Percentiles rank a stretch among this genome's conserved stretches.
Conservation (phyloP, 768 basidiomycete genomes). For the Leucosporidium creatinivorum region DNA sequence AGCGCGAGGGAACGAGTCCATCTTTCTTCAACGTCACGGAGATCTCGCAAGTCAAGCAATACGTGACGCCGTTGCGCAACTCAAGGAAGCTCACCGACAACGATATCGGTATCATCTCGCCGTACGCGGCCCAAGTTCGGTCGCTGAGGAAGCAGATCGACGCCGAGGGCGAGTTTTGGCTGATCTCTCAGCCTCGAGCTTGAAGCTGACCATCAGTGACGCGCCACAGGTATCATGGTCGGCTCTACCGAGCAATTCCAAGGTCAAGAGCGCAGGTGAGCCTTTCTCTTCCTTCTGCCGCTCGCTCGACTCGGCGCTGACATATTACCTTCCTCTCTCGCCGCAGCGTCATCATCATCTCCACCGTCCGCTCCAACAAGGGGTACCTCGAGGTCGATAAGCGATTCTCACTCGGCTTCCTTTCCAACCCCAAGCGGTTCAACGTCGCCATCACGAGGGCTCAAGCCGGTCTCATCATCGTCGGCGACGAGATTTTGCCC, state of each 20-base stretch:
- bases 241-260: conserved; percentile 29
- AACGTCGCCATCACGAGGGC: conserved; percentile 44
- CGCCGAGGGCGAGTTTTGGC: not conserved
- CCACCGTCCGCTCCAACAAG: conserved; percentile 34
- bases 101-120: conserved; percentile 23
- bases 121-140: conserved; percentile 13
- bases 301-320: no score
- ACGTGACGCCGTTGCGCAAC: not conserved
- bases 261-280: conserved; percentile 19
- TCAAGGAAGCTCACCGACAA: not conserved
- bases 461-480: conserved; percentile 40
- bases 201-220: no score
- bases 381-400: conserved; percentile 38
- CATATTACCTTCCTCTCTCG: no score
- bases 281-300: not conserved
- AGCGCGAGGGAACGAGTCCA: conserved; percentile 40
- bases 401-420: conserved; percentile 39
- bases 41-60: conserved; percentile 15
- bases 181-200: no score
- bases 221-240: not conserved
- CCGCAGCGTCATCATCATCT: conserved; percentile 31
- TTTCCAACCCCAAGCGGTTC: conserved; percentile 41
- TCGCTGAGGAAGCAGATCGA: conserved; percentile 3
- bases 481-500: no score
- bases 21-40: conserved; percentile 40